Percentiles rank a stretch among this genome's conserved stretches.
Conservation (phyloP, 805 yeast genomes). For the Saturnispora dispora region DNA sequence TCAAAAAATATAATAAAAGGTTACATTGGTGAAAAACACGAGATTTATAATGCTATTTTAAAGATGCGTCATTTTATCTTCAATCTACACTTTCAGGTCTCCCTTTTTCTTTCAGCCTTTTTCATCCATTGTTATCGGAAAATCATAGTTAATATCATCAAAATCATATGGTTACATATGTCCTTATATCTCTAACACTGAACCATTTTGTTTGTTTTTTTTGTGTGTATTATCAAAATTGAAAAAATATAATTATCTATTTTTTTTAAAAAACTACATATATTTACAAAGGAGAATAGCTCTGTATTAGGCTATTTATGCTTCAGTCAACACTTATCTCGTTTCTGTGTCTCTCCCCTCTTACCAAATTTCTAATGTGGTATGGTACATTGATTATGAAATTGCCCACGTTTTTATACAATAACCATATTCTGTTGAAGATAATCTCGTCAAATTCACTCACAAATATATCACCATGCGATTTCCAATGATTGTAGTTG, state of each 20-base stretch:
- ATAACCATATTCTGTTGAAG: constrained; percentile 15
- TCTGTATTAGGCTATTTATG: too few species aligned
- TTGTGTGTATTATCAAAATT: not conserved
- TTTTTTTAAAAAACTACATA: not conserved
- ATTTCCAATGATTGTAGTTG: constrained; percentile 24
- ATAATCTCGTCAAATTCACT: constrained; percentile 16
- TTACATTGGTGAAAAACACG: not conserved
- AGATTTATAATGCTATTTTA: not conserved
- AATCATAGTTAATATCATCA: not conserved
- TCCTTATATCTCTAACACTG: not conserved
- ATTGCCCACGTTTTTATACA: constrained; percentile 8
- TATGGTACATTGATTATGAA: constrained; percentile 1
- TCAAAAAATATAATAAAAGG: not conserved
- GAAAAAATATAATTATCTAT: not conserved
- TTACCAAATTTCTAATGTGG: not conserved
- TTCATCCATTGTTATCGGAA: not conserved
- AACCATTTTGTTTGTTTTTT: not conserved
- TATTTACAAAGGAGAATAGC: not conserved
- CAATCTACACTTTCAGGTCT: not conserved
- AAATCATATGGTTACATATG: not conserved
- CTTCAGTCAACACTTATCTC: not conserved
- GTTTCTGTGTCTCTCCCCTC: not conserved
- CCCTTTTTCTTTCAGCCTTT: not conserved
- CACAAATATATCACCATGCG: constrained; percentile 22
- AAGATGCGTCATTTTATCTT: not conserved